These are phyloP conservation scores for Sporobolomyces phaffii DNA, from an alignment of 768 basidiomycete species.

Conservation along the genomic window DNA sequence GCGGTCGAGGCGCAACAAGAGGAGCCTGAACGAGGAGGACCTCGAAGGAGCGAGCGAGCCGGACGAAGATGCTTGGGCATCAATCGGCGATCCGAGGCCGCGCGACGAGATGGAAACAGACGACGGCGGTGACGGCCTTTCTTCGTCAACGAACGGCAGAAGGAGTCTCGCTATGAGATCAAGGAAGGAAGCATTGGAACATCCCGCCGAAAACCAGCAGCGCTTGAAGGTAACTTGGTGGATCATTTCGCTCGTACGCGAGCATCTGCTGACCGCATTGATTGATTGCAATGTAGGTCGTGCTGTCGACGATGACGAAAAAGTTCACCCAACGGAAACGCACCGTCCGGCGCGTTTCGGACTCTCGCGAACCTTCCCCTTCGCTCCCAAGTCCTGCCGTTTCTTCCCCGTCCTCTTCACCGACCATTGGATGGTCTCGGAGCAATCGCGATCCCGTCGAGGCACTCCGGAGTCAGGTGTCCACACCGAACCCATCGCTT, in stretches of 20 bases:
- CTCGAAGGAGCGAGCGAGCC: too few relatives aligned
- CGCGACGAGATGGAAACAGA: background rate
- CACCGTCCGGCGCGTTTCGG: constrained; percentile 39
- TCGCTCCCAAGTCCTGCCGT: constrained; percentile 53
- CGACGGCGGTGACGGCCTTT: constrained; percentile 3
- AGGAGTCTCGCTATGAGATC: constrained; percentile 20
- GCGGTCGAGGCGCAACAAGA: too few relatives aligned
- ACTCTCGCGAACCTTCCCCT: constrained; percentile 47
- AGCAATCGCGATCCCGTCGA: background rate
- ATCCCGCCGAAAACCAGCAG: constrained; percentile 41
- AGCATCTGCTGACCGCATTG: too few relatives aligned
- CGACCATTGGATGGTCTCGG: constrained; percentile 11
- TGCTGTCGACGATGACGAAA: constrained; percentile 46
- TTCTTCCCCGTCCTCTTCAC: background rate
- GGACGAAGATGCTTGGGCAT: too few relatives aligned
- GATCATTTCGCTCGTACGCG: too few relatives aligned
- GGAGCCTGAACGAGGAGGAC: background rate
- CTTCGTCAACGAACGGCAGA: constrained; percentile 29
- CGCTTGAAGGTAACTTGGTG: constrained; percentile 41
- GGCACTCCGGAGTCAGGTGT: background rate
- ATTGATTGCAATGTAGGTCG: constrained; percentile 28
- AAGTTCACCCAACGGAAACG: constrained; percentile 44
- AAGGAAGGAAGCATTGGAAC: constrained; percentile 40
- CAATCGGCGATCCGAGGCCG: background rate
- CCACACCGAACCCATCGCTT: background rate